phyloP scores from a whole-genome alignment of 164 flowering plant species.

The Nelumbo lutea region DNA sequence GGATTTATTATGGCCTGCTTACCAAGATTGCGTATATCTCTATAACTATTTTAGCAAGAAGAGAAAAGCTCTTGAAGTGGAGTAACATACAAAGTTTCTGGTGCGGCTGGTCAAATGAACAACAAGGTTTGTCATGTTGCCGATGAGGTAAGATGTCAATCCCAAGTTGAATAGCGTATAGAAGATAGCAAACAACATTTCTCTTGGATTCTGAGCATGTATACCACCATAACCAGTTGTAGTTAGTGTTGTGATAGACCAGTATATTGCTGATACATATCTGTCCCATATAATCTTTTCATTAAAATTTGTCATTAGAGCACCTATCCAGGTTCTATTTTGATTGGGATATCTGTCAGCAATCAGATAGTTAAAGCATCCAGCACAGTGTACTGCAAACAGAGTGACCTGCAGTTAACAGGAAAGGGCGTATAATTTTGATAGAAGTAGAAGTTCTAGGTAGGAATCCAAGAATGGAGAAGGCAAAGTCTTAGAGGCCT shows the following conservation, averaged over 20 bases:
- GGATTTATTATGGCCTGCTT: background rate
- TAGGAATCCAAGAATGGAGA: background rate
- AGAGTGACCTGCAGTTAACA: constrained; percentile 64
- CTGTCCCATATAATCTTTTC: constrained; percentile 45
- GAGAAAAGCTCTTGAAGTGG: background rate
- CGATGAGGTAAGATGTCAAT: constrained; percentile 83
- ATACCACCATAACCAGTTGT: constrained; percentile 97
- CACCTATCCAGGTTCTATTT: constrained; percentile 72
- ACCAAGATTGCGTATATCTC: background rate
- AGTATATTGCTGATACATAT: constrained; percentile 80
- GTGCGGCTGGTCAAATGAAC: constrained; percentile 92
- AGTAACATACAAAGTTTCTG: constrained; percentile 68
- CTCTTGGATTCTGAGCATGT: constrained; percentile 74
- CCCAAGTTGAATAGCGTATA: constrained; percentile 97
- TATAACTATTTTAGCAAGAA: background rate
- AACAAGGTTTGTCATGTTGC: constrained; percentile 97
- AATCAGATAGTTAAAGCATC: constrained; percentile 76
- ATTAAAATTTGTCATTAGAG: constrained; percentile 35
- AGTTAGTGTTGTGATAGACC: constrained; percentile 94
- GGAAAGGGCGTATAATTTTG: background rate
- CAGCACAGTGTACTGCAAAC: constrained; percentile 93
- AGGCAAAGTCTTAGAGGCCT: constrained; percentile 27
- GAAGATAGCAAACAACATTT: constrained; percentile 79
- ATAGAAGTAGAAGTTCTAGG: background rate
- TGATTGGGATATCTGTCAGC: constrained; percentile 66